Evolutionary conservation across 2,329 filamentous ascomycete species (phyloP).

Genomic region (Orbilia oligospora): DNA sequence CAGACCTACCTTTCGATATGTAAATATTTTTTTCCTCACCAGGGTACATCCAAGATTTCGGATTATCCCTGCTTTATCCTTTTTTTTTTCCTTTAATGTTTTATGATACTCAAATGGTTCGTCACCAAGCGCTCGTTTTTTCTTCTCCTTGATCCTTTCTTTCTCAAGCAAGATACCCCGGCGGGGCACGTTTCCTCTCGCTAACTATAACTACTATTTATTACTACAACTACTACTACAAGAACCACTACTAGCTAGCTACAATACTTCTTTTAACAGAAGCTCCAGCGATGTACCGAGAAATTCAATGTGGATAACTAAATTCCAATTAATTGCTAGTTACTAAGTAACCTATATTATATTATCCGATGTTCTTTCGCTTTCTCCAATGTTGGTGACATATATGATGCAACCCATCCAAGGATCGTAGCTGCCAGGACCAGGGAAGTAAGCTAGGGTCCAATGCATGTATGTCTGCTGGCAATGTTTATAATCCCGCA

Average conservation of each 20-base stretch:
- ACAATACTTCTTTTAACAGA: not conserved
- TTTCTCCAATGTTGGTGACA: not conserved
- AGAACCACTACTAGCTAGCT: not conserved
- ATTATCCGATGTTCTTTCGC: not conserved
- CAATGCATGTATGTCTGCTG: not conserved
- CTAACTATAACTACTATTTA: too few relatives aligned
- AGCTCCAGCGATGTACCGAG: not conserved
- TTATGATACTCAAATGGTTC: constrained; percentile 37
- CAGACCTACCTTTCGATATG: constrained; percentile 35
- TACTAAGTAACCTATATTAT: too few relatives aligned
- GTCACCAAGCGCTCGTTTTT: constrained; percentile 42
- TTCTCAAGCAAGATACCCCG: constrained; percentile 37
- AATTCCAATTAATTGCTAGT: not conserved
- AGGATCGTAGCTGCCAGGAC: not conserved
- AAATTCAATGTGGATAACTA: constrained; percentile 5
- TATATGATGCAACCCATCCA: not conserved
- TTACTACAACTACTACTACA: not conserved
- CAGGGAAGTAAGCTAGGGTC: too few relatives aligned
- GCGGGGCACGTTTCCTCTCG: constrained; percentile 41
- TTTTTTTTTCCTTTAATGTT: constrained; percentile 31
- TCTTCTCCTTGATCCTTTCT: not conserved
- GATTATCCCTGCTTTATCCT: constrained; percentile 1
- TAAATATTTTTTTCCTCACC: constrained; percentile 29
- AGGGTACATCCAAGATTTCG: not conserved
- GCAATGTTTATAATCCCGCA: too few relatives aligned